These are phyloP conservation scores for Candida morakotiae DNA, from an alignment of 805 yeast genomes.

Conservation along the genomic window DNA sequence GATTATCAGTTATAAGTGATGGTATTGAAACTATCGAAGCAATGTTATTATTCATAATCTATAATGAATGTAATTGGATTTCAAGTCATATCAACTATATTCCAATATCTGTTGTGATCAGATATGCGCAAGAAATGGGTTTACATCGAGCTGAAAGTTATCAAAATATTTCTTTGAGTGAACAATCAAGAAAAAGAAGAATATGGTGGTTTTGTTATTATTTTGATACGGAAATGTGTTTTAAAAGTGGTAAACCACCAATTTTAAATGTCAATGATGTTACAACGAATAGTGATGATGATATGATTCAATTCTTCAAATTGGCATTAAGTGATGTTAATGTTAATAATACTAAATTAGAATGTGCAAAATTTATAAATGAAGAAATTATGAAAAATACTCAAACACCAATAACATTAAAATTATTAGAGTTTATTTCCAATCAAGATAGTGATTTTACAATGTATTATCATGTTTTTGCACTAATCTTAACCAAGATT, in stretches of 20 bases:
- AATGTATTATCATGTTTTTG: constrained; percentile 5
- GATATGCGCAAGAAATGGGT: constrained; percentile 40
- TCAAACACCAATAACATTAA: background rate
- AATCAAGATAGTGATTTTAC: background rate
- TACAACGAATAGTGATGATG: constrained; percentile 21
- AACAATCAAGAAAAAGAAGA: constrained; percentile 19
- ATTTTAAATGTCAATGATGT: constrained; percentile 30
- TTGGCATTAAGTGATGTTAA: background rate
- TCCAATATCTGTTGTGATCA: constrained; percentile 28
- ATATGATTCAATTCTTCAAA: constrained; percentile 9
- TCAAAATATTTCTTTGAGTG: constrained; percentile 16
- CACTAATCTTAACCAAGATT: constrained; percentile 18
- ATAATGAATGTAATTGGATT: constrained; percentile 28
- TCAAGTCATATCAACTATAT: constrained; percentile 27
- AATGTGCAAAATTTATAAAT: background rate
- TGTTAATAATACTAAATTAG: background rate
- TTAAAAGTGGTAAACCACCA: constrained; percentile 38
- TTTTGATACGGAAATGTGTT: constrained; percentile 35
- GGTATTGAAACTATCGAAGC: constrained; percentile 52
- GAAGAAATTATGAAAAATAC: background rate
- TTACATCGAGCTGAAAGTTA: constrained; percentile 33
- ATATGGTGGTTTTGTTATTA: constrained; percentile 37
- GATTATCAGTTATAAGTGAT: constrained; percentile 46
- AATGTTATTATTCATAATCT: constrained; percentile 42
- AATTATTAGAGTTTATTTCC: constrained; percentile 1